Base-by-base conservation (phyloP, 208 protist genomes). In the Crithidia mellificae region DNA sequence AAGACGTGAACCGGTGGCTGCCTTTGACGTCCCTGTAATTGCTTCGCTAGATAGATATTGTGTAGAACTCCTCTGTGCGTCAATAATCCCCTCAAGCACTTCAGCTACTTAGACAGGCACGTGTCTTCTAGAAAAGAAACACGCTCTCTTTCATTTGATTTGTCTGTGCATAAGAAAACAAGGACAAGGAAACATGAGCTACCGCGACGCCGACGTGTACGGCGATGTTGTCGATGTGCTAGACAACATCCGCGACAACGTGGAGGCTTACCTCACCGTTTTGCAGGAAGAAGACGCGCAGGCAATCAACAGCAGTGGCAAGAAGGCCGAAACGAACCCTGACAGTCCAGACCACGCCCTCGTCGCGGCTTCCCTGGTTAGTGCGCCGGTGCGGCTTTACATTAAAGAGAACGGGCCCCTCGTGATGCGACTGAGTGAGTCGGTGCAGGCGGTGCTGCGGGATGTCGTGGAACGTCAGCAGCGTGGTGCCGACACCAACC, bases 171-270 rank as follows among this genome's bases (percentile, higher is more conserved):
- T n/a, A n/a, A n/a, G n/a, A n/a, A n/a, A n/a, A n/a, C n/a, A n/a
- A n/a, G n/a, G n/a, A n/a, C n/a, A 38, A 38, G 11, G 11, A 62
- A 19, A 20, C 29, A 71, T 65, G 63, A 63, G 55, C 34, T 56
- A 59, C 59, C 52, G n/a, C 3, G 56, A 70, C 49, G 25, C 46
- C 0, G 63, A 66, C 22, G 15, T 78, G n/a, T 74, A 73, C 53
- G 43, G 58, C 44, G 61, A 78, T 20, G 71, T 77, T 2, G 49
- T 55, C 1, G 53, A 66, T 36, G 62, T 78, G 6, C 67, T 82
- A 20, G 67, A 56, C 22, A 57, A 52, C 36, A 53, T 82, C 29
- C 63, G 64, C n/a, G 68, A 79, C 49, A 64, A 61, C 44, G 50
- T 84, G 9, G 47, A 63, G 0, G n/a, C 34, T 9, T 71, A 72